phyloP scores from a whole-genome alignment of 257 asterid species.

The Fraxinus pennsylvanica region DNA sequence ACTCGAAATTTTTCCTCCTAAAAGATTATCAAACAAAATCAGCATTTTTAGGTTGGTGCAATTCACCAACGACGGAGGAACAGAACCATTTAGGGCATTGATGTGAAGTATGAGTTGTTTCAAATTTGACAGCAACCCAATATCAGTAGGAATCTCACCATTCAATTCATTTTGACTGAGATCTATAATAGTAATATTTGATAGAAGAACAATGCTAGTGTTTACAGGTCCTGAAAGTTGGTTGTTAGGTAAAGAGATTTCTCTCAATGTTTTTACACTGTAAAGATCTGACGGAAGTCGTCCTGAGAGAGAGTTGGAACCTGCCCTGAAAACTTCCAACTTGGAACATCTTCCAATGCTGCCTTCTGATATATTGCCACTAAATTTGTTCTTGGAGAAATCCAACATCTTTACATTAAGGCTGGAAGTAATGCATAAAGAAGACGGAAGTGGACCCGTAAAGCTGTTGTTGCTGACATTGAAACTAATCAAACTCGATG shows the following conservation, averaged over 20 bases:
- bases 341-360: slow-evolving; percentile 14
- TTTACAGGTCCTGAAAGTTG: slow-evolving; percentile 9
- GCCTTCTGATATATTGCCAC: neutral
- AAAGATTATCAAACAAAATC: slow-evolving; percentile 47
- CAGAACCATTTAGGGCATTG: slow-evolving; percentile 27
- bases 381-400: slow-evolving; percentile 14
- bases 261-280: neutral
- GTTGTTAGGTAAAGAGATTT: slow-evolving; percentile 11
- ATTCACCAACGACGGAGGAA: slow-evolving; percentile 46
- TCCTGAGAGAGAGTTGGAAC: slow-evolving; percentile 9
- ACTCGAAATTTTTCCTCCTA: slow-evolving; percentile 40
- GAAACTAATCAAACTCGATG: neutral
- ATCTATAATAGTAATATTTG: neutral
- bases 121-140: slow-evolving; percentile 11
- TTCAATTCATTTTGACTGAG: slow-evolving; percentile 13
- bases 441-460: slow-evolving; percentile 4
- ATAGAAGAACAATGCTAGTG: slow-evolving; percentile 1
- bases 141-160: slow-evolving; percentile 15
- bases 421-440: neutral
- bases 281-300: slow-evolving; percentile 8
- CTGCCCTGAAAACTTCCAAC: slow-evolving; percentile 16
- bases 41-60: slow-evolving; percentile 47
- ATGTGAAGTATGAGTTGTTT: slow-evolving; percentile 7
- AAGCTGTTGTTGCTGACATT: slow-evolving; percentile 20
- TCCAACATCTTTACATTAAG: neutral